These are phyloP conservation scores for Metschnikowia koreensis DNA, from an alignment of 805 yeast species.

Conservation along the genomic window DNA sequence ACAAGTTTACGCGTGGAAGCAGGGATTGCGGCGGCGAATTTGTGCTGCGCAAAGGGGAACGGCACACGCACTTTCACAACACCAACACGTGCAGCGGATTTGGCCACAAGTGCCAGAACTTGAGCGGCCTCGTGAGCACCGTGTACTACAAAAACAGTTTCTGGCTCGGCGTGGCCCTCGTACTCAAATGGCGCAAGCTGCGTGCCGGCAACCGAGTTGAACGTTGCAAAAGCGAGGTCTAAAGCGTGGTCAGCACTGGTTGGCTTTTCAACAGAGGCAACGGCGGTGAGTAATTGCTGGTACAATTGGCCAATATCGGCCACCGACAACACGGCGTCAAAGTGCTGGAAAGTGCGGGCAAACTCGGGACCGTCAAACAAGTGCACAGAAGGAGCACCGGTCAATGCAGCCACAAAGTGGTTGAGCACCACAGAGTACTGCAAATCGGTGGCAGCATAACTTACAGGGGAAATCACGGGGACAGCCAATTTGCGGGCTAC, in stretches of 20 bases:
- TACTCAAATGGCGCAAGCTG: slow-evolving; percentile 64
- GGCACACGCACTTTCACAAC: slow-evolving; percentile 73
- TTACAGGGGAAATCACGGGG: slow-evolving; percentile 68
- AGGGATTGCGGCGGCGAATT: slow-evolving; percentile 62
- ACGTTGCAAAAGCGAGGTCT: slow-evolving; percentile 44
- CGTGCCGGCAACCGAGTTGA: slow-evolving; percentile 57
- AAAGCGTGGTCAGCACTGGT: slow-evolving; percentile 38
- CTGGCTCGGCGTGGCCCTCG: slow-evolving; percentile 59
- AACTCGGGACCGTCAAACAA: slow-evolving; percentile 79
- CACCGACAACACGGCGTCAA: slow-evolving; percentile 44
- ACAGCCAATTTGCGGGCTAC: slow-evolving; percentile 62
- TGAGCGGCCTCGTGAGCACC: slow-evolving; percentile 68
- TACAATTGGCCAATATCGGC: slow-evolving; percentile 40
- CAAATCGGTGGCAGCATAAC: slow-evolving; percentile 50
- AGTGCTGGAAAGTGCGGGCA: slow-evolving; percentile 48
- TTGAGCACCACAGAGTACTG: slow-evolving; percentile 68
- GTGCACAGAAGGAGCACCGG: slow-evolving; percentile 59
- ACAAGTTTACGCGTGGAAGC: slow-evolving; percentile 55
- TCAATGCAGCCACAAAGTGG: slow-evolving; percentile 51
- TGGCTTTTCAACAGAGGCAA: slow-evolving; percentile 17
- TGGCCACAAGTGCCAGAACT: slow-evolving; percentile 45
- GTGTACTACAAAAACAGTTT: slow-evolving; percentile 76
- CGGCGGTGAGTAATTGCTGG: slow-evolving; percentile 32
- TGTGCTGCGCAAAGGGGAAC: slow-evolving; percentile 67
- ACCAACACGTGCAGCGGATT: slow-evolving; percentile 46